phyloP scores from a whole-genome alignment of 2,329 filamentous ascomycete species.

The Alternaria conjuncta region DNA sequence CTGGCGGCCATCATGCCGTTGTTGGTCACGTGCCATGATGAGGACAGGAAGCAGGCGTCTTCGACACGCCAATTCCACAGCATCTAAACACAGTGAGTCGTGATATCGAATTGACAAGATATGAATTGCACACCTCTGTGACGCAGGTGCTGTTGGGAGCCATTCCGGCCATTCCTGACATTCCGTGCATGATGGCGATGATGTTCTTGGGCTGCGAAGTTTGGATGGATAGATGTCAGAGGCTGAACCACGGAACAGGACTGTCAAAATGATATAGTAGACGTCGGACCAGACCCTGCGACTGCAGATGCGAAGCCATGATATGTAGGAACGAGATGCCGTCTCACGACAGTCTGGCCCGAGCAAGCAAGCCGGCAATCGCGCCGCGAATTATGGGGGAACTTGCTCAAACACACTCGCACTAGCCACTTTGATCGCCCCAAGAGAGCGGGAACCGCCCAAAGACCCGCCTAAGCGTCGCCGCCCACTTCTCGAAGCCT shows the following conservation, averaged over 20 bases:
- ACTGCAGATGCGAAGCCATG: constrained; percentile 11
- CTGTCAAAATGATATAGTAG: not conserved
- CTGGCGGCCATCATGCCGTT: constrained; percentile 77
- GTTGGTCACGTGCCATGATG: constrained; percentile 73
- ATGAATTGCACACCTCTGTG: constrained; percentile 45
- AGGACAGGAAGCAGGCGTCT: constrained; percentile 73
- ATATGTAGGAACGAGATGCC: constrained; percentile 18
- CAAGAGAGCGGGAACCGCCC: not conserved
- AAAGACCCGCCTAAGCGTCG: not conserved
- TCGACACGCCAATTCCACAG: constrained; percentile 80
- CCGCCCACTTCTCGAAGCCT: not conserved
- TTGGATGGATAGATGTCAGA: not conserved
- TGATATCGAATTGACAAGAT: not conserved
- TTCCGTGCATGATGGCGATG: constrained; percentile 24
- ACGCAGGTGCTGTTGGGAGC: constrained; percentile 41
- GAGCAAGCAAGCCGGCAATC: constrained; percentile 7
- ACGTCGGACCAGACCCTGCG: not conserved
- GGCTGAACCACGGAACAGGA: not conserved
- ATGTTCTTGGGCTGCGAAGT: not conserved
- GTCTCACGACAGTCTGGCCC: constrained; percentile 9
- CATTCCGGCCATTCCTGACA: constrained; percentile 12
- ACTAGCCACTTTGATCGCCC: not conserved
- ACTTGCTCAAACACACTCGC: constrained; percentile 42
- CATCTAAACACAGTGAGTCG: constrained; percentile 62
- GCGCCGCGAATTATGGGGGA: constrained; percentile 32